These are phyloP conservation scores for Pyricularia sp. DNA, from an alignment of 2,329 filamentous ascomycete species.

Conservation along the genomic window DNA sequence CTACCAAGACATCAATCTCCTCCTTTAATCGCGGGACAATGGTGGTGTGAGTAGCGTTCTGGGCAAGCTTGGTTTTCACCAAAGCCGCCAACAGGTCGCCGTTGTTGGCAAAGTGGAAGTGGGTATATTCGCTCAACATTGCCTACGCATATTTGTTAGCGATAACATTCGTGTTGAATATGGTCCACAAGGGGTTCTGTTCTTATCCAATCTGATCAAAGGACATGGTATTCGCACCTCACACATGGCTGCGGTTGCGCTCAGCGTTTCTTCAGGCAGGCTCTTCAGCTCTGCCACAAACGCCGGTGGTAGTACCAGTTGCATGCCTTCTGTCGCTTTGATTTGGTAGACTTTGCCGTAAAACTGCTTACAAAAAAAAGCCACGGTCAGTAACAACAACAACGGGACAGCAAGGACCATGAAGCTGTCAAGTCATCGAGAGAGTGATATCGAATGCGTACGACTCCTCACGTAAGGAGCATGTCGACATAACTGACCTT, in stretches of 20 bases:
- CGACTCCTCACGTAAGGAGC: not conserved
- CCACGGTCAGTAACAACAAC: not conserved
- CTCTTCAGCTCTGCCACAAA: constrained; percentile 33
- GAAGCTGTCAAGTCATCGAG: not conserved
- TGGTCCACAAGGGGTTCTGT: not conserved
- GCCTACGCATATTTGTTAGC: constrained; percentile 19
- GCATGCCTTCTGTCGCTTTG: constrained; percentile 35
- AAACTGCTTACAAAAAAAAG: constrained; percentile 20
- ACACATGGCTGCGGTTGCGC: constrained; percentile 32
- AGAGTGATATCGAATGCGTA: not conserved
- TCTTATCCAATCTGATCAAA: not conserved
- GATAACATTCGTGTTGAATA: not conserved
- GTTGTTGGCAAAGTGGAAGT: constrained; percentile 33
- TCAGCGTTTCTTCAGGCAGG: constrained; percentile 33
- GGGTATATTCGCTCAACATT: constrained; percentile 36
- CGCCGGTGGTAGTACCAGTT: constrained; percentile 32
- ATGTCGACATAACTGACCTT: constrained; percentile 20
- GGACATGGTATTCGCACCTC: constrained; percentile 21
- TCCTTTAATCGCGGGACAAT: constrained; percentile 31
- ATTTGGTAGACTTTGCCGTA: constrained; percentile 36
- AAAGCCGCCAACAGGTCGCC: constrained; percentile 29
- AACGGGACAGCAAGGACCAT: not conserved
- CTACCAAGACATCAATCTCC: constrained; percentile 32
- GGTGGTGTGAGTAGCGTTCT: constrained; percentile 27
- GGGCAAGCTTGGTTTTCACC: constrained; percentile 32